Evolutionary conservation across 208 protist genomes (phyloP), one percentile per base, ranked within the genome.

Genomic region (Trypanosoma theileri): DNA sequence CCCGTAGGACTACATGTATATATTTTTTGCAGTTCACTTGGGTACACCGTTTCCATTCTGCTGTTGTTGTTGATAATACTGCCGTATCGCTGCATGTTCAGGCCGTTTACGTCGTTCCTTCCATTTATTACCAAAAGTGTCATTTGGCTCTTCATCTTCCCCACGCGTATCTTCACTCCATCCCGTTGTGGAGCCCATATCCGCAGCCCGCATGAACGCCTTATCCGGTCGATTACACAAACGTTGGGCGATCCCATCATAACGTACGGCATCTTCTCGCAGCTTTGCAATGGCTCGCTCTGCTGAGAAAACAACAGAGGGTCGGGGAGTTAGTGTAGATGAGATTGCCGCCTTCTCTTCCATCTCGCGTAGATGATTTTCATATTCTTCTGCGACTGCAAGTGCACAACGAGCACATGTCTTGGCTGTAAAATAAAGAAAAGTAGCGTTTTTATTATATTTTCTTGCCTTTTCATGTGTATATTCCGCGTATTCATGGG

Each of bases 361-460:
- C 53, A 56, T 63, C 24, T 75, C 55, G n/a, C 53, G 44, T 8
- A 91, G 56, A 66, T 88, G 83, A 13, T 50, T 65, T 59, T 88
- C 88, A 58, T 94, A 91, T 35, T 84, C 73, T 1, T 77, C 73
- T 28, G 85, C 88, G 22, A 91, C 62, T 16, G 84, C 78, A 6
- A 62, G 54, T 24, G 77, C 69, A 57, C 80, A 86, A 11, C 57
- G 26, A 16, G 81, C 71, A 44, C 78, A 86, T 13, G 88, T 94
- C n/a, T 68, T 84, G 6, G 88, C 77, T 12, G 88, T 91, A 57
- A 94, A 84, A 68, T 81, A 94, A 3, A 88, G 59, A 26, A 94
- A 61, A 3, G 84, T 85, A 0, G 85, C 85, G 42, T 78, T 77
- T 4, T 53, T 56, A 64, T 84, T 84, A 63, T 79, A 64, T 14